phyloP scores from a whole-genome alignment of 2,329 filamentous ascomycete genomes.

The Nemania sp. region DNA sequence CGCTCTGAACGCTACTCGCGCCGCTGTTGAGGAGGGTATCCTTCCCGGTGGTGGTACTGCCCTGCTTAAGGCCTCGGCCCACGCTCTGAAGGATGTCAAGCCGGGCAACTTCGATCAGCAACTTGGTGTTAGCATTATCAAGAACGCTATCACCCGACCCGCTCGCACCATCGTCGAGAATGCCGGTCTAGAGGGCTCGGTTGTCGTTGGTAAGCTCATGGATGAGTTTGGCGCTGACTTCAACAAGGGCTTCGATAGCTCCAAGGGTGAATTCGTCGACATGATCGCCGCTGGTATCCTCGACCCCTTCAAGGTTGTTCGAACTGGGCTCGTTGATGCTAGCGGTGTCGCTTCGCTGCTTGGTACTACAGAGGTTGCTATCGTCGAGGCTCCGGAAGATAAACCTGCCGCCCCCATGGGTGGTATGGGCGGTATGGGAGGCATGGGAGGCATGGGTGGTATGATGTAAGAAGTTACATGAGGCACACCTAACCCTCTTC shows the following conservation, averaged over 20 bases:
- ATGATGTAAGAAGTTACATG: conserved; percentile 41
- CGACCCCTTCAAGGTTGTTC: conserved; percentile 99
- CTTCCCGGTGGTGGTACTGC: conserved; percentile 98
- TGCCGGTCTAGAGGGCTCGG: conserved; percentile 93
- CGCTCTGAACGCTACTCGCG: conserved; percentile 96
- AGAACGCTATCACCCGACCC: conserved; percentile 96
- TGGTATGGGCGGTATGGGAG: conserved; percentile 60
- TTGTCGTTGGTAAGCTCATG: conserved; percentile 97
- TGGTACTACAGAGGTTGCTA: conserved; percentile 97
- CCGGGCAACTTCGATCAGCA: conserved; percentile 98
- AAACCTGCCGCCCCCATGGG: conserved; percentile 80
- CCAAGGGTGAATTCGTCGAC: conserved; percentile 98
- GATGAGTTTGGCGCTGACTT: conserved; percentile 93
- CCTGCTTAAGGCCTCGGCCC: conserved; percentile 94
- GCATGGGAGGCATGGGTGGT: conserved; percentile 65
- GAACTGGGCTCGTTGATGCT: conserved; percentile 93
- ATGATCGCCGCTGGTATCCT: conserved; percentile 98
- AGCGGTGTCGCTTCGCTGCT: conserved; percentile 96
- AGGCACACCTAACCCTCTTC: conserved; percentile 30
- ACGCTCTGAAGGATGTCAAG: conserved; percentile 87
- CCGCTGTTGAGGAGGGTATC: conserved; percentile 98
- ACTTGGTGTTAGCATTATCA: conserved; percentile 96
- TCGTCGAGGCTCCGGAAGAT: conserved; percentile 95
- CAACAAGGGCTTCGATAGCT: conserved; percentile 97
- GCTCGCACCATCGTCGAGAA: conserved; percentile 98